phyloP scores from a whole-genome alignment of 805 yeast genomes.

The Sugiyamaella marilandica region DNA sequence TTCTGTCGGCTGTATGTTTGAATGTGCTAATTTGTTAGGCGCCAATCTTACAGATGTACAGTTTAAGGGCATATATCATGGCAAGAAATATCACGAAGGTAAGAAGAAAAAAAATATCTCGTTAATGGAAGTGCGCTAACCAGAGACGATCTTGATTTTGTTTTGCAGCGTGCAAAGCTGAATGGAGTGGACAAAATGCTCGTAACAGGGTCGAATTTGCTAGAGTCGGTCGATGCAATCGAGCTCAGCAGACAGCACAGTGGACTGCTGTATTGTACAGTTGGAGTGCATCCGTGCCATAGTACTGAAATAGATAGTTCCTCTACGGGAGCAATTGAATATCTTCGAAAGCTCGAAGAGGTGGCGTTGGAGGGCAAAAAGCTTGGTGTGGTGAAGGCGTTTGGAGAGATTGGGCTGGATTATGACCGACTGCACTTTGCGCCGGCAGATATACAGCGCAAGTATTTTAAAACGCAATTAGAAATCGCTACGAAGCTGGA shows the following conservation, averaged over 20 bases:
- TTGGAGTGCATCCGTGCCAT: slow-evolving; percentile 94
- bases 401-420: slow-evolving; percentile 95
- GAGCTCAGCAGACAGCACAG: slow-evolving; percentile 44
- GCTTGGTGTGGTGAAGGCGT: slow-evolving; percentile 60
- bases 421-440: slow-evolving; percentile 85
- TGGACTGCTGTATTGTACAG: slow-evolving; percentile 53
- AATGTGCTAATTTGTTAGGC: slow-evolving; percentile 40
- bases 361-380: slow-evolving; percentile 46
- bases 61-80: slow-evolving; percentile 79
- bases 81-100: slow-evolving; percentile 57
- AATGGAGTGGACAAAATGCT: slow-evolving; percentile 66
- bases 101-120: not conserved
- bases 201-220: slow-evolving; percentile 75
- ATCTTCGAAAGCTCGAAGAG: slow-evolving; percentile 45
- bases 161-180: slow-evolving; percentile 60
- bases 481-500: slow-evolving; percentile 48
- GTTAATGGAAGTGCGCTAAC: not conserved
- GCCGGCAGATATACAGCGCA: slow-evolving; percentile 57
- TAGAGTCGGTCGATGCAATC: slow-evolving; percentile 61
- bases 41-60: slow-evolving; percentile 85
- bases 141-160: slow-evolving; percentile 50
- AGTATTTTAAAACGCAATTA: slow-evolving; percentile 69
- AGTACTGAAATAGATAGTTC: slow-evolving; percentile 49
- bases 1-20: slow-evolving; percentile 19
- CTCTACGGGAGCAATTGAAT: slow-evolving; percentile 27